Evolutionary conservation across 2,329 filamentous ascomycete species (phyloP).

Genomic region (Elsinoe perseae): DNA sequence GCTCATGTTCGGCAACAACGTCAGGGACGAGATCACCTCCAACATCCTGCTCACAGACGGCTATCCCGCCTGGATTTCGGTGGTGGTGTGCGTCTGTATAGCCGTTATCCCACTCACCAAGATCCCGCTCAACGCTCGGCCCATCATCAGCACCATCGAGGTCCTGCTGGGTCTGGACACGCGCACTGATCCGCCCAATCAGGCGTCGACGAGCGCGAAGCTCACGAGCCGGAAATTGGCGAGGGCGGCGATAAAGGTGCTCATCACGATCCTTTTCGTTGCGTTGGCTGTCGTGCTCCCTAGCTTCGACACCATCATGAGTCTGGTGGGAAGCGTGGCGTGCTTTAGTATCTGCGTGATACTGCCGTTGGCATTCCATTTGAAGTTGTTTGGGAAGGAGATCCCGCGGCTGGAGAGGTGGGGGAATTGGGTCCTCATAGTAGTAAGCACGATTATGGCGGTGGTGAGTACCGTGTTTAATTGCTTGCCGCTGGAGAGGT

Average conservation of each 20-base stretch:
- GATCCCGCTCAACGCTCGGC: constrained; percentile 81
- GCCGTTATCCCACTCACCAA: constrained; percentile 93
- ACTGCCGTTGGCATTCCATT: constrained; percentile 77
- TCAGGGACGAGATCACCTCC: constrained; percentile 80
- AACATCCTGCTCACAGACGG: constrained; percentile 71
- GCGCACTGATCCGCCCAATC: constrained; percentile 44
- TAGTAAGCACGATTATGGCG: constrained; percentile 62
- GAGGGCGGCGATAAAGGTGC: constrained; percentile 56
- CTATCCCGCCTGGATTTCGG: constrained; percentile 66
- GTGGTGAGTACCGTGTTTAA: constrained; percentile 77
- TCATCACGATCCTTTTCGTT: constrained; percentile 64
- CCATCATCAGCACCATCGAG: constrained; percentile 79
- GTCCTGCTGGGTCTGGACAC: constrained; percentile 66
- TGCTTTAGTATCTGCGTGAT: constrained; percentile 95
- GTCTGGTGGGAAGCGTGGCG: constrained; percentile 77
- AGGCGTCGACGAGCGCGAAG: constrained; percentile 36
- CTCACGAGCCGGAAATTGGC: constrained; percentile 49
- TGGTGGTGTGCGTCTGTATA: constrained; percentile 77
- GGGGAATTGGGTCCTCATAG: constrained; percentile 61
- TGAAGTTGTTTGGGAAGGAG: constrained; percentile 77
- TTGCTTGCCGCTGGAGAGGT: constrained; percentile 69
- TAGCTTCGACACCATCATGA: constrained; percentile 83
- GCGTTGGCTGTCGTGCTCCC: constrained; percentile 66
- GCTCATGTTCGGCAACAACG: constrained; percentile 90
- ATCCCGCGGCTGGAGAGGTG: constrained; percentile 56